Conservation (phyloP, 2,329 filamentous ascomycete genomes). For the Diplodia intermedia region DNA sequence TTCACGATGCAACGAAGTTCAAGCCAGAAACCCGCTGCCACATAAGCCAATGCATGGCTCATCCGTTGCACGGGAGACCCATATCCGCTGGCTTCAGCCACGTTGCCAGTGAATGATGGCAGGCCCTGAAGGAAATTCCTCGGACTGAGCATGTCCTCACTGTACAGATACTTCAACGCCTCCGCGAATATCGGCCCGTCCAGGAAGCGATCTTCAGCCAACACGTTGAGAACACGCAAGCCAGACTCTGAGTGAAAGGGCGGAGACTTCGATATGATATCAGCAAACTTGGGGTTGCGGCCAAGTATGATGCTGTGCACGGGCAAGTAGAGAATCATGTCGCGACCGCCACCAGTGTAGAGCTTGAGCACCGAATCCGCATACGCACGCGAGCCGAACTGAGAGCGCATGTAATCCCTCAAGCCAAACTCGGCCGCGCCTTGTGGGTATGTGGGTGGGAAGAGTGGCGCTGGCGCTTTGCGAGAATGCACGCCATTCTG, state of each 20-base stretch:
- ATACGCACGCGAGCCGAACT: constrained; percentile 47
- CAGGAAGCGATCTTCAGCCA: constrained; percentile 27
- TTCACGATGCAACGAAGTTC: constrained; percentile 62
- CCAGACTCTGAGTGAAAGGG: constrained; percentile 13
- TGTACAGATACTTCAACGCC: constrained; percentile 48
- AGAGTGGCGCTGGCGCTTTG: constrained; percentile 7
- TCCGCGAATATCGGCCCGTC: constrained; percentile 39
- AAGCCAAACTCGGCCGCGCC: constrained; percentile 10
- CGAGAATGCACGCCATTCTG: constrained; percentile 30
- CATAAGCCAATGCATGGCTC: constrained; percentile 62
- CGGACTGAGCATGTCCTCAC: constrained; percentile 42
- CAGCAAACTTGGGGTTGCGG: constrained; percentile 45
- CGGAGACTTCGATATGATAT: constrained; percentile 37
- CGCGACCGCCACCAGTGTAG: constrained; percentile 38
- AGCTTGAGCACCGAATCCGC: constrained; percentile 48
- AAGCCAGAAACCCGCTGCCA: constrained; percentile 67
- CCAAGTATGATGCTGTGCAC: constrained; percentile 47
- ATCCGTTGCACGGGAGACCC: constrained; percentile 46
- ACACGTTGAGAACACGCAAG: constrained; percentile 29
- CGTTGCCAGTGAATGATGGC: constrained; percentile 39
- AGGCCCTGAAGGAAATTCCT: constrained; percentile 43
- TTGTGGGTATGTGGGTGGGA: neutral
- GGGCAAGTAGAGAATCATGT: constrained; percentile 42
- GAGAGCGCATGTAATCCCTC: constrained; percentile 41
- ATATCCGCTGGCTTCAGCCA: constrained; percentile 37